phyloP scores from a whole-genome alignment of 148 eudicot genomes.

The Mesembryanthemum crystallinum region DNA sequence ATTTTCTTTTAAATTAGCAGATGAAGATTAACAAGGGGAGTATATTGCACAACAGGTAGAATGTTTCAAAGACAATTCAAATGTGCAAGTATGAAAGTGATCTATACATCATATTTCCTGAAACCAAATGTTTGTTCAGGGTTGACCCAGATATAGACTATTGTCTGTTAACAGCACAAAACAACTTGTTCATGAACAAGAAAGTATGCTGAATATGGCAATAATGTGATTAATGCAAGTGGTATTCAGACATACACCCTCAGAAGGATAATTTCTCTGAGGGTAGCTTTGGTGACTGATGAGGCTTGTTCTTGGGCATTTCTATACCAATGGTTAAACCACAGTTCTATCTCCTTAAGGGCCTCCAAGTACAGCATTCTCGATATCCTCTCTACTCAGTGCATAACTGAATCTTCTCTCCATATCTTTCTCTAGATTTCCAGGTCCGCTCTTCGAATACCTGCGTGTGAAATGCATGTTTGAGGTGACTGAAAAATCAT shows the following conservation, averaged over 20 bases:
- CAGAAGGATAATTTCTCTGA: neutral
- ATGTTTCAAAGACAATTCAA: no score
- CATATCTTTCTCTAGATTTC: slow-evolving; percentile 82
- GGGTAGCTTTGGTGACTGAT: neutral
- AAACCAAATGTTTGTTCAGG: no score
- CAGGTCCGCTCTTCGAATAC: slow-evolving; percentile 84
- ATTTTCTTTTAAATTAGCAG: no score
- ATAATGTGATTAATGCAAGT: slow-evolving; percentile 1
- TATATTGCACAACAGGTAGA: no score
- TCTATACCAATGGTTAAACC: slow-evolving; percentile 9
- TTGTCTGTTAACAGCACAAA: slow-evolving; percentile 1
- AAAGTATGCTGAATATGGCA: neutral
- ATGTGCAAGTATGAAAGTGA: neutral
- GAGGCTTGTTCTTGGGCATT: neutral
- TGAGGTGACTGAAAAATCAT: neutral
- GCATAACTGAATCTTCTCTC: slow-evolving; percentile 98
- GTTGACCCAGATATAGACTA: no score
- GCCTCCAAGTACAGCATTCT: slow-evolving; percentile 97
- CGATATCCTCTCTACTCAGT: slow-evolving; percentile 90
- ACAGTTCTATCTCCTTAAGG: slow-evolving; percentile 39
- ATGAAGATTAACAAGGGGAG: neutral
- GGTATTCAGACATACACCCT: slow-evolving; percentile 9
- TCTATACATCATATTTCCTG: no score
- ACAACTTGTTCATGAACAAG: neutral
- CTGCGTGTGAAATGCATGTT: slow-evolving; percentile 37